Evolutionary conservation across 2,329 filamentous ascomycete species (phyloP).

Genomic region (Cercospora brassicicola): DNA sequence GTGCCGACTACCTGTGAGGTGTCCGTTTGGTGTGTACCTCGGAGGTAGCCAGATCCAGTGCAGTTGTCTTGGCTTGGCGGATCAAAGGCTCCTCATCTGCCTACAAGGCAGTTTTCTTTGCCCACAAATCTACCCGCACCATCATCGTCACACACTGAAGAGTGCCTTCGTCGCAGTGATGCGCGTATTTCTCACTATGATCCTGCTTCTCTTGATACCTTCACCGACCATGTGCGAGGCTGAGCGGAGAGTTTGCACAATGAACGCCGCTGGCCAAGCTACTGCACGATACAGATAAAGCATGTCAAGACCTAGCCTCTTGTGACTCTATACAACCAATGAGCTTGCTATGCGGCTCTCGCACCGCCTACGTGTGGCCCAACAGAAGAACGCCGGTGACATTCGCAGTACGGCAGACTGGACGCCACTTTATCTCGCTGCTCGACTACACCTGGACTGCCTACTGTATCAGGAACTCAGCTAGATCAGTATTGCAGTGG

Average conservation of each 20-base stretch:
- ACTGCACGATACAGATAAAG: conserved; percentile 13
- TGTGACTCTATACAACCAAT: background rate
- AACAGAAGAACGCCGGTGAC: background rate
- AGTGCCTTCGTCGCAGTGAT: too few relatives aligned
- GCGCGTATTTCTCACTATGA: too few relatives aligned
- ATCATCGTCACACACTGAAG: too few relatives aligned
- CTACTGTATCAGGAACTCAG: background rate
- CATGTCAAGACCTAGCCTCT: background rate
- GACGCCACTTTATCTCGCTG: background rate
- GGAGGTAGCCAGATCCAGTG: background rate
- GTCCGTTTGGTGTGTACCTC: background rate
- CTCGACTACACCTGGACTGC: background rate
- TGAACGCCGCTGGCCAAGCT: background rate
- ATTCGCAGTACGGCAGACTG: background rate
- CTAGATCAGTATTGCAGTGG: background rate
- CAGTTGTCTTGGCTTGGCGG: background rate
- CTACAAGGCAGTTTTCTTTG: background rate
- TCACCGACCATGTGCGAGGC: background rate
- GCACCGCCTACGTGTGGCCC: background rate
- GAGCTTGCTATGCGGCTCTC: background rate
- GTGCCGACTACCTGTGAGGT: background rate
- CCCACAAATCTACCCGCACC: too few relatives aligned
- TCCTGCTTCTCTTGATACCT: too few relatives aligned
- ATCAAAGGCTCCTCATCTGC: background rate
- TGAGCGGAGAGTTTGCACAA: background rate